Conservation (phyloP, 371 early-diverging fungal genomes). For the Mortierella sp. region DNA sequence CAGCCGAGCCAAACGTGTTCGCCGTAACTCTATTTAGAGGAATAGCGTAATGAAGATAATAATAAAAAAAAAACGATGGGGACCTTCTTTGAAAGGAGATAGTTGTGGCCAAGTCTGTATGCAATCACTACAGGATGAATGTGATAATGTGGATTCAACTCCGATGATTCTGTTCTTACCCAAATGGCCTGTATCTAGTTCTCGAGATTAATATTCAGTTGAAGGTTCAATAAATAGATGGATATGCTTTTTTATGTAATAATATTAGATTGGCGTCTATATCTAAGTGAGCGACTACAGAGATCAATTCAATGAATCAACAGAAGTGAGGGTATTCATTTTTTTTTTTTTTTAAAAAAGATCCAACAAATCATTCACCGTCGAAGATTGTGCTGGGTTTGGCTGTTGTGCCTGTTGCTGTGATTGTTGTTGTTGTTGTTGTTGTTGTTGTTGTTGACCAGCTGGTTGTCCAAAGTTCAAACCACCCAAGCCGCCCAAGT, state of each 20-base stretch:
- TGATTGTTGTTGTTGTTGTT: slow-evolving; percentile 6
- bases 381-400: slow-evolving; percentile 28
- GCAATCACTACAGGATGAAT: no score
- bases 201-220: no score
- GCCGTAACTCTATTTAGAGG: slow-evolving; percentile 45
- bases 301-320: no score
- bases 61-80: no score
- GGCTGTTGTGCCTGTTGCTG: slow-evolving; percentile 27
- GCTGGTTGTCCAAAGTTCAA: slow-evolving; percentile 16
- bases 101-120: no score
- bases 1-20: slow-evolving; percentile 36
- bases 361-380: slow-evolving; percentile 40
- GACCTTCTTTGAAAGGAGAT: no score
- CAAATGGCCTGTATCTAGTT: no score
- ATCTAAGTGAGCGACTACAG: no score
- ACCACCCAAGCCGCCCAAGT: slow-evolving; percentile 29
- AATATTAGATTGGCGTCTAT: background rate
- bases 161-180: no score
- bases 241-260: background rate
- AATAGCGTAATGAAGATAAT: background rate
- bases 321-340: no score
- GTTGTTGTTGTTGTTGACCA: slow-evolving; percentile 6
- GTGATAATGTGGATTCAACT: no score
- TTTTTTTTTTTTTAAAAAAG: slow-evolving; percentile 26
- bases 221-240: no score